phyloP scores from a whole-genome alignment of 495 filamentous ascomycete species.

The Acidomyces sp. region DNA sequence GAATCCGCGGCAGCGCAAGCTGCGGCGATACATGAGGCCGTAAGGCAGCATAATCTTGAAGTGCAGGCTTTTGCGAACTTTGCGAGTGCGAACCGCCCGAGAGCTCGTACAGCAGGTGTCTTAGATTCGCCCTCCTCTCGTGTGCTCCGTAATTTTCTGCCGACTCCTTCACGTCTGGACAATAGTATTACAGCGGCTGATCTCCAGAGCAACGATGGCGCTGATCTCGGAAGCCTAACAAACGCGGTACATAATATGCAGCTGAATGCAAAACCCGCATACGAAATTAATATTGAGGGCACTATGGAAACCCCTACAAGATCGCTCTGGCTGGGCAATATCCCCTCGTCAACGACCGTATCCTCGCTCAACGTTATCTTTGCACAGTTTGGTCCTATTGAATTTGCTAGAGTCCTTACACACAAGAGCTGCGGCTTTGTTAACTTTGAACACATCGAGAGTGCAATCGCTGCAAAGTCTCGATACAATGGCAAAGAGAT shows the following conservation, averaged over 20 bases:
- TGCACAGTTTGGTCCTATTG: constrained; percentile 74
- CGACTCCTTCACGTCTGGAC: constrained; percentile 70
- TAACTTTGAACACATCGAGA: constrained; percentile 84
- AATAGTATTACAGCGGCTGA: constrained; percentile 72
- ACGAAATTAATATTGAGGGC: constrained; percentile 45
- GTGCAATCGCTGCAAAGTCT: constrained; percentile 74
- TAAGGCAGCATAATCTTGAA: constrained; percentile 83
- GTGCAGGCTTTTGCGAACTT: constrained; percentile 83
- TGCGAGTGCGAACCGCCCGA: constrained; percentile 65
- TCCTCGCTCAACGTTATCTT: constrained; percentile 90
- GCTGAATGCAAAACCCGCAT: constrained; percentile 41
- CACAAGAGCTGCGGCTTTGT: constrained; percentile 99
- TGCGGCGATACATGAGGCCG: constrained; percentile 77
- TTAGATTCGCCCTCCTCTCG: constrained; percentile 69
- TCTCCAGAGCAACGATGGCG: constrained; percentile 54
- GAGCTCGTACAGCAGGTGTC: constrained; percentile 81
- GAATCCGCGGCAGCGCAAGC: constrained; percentile 53
- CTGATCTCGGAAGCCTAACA: constrained; percentile 56
- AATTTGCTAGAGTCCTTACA: constrained; percentile 83
- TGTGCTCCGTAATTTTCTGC: constrained; percentile 62
- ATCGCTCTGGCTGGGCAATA: constrained; percentile 92
- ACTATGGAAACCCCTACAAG: constrained; percentile 82
- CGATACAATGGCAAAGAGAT: constrained; percentile 93
- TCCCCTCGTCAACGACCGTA: constrained; percentile 91
- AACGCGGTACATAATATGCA: constrained; percentile 72